Conservation (phyloP, 2,329 filamentous ascomycete species). For the Stromatinia cepivora region DNA sequence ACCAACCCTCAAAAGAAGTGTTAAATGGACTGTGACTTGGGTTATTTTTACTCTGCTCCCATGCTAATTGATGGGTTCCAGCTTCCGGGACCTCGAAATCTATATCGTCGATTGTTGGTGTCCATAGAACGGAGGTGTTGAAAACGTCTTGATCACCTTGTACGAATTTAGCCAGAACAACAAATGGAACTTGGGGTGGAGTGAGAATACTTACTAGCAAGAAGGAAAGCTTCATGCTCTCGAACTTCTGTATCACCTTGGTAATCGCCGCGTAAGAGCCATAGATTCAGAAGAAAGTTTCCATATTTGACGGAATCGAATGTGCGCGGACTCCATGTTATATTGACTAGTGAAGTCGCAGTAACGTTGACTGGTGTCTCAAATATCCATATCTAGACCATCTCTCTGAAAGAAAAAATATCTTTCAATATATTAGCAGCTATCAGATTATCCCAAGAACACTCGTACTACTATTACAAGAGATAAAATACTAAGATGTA, state of each 20-base stretch:
- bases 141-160: neutral
- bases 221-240: neutral
- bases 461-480: neutral
- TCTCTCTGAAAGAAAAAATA: neutral
- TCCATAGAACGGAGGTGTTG: conserved; percentile 1
- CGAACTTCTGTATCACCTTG: neutral
- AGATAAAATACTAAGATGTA: no score
- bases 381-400: conserved; percentile 8
- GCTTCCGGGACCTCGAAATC: neutral
- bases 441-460: neutral
- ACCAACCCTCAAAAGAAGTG: neutral
- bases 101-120: conserved; percentile 4
- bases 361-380: neutral
- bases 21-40: neutral
- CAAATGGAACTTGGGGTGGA: neutral
- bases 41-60: conserved; percentile 1
- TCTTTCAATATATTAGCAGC: neutral
- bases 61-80: neutral
- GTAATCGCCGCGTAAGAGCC: conserved; percentile 1
- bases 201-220: neutral
- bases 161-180: neutral
- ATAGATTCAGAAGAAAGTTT: conserved; percentile 11
- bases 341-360: neutral
- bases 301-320: conserved; percentile 2
- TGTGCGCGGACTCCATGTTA: neutral